A percentile compares a stretch with the other conserved stretches of the same genome.
phyloP scores from a whole-genome alignment of 371 early-diverging fungal species.

The Apophysomyces trapeziformis region DNA sequence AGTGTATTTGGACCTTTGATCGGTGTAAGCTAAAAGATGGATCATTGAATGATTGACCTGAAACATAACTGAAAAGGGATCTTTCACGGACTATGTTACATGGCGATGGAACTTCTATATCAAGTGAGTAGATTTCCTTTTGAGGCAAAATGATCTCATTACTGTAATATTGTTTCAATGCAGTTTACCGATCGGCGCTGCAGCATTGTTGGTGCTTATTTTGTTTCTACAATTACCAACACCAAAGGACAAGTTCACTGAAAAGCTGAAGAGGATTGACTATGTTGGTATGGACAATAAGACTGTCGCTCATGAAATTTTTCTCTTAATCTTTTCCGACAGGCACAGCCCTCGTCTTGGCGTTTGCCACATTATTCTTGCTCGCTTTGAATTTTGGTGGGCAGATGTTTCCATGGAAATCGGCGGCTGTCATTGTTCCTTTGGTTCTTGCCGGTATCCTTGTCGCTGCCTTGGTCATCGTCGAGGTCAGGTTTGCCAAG shows the following conservation, averaged over 20 bases:
- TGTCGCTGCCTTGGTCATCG: constrained; percentile 36
- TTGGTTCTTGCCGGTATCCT: constrained; percentile 55
- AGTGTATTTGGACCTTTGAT: constrained; percentile 53
- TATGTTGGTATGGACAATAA: constrained; percentile 27
- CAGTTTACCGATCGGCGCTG: constrained; percentile 53
- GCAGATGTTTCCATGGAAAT: constrained; percentile 62
- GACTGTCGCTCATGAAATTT: neutral
- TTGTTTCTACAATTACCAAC: constrained; percentile 35
- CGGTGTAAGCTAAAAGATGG: constrained; percentile 29
- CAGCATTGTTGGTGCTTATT: constrained; percentile 39
- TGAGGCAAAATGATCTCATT: neutral
- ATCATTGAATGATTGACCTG: too few relatives aligned
- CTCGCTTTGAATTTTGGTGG: constrained; percentile 57
- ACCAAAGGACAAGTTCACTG: constrained; percentile 33
- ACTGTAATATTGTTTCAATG: constrained; percentile 5
- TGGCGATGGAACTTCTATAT: constrained; percentile 58
- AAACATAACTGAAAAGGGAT: constrained; percentile 25
- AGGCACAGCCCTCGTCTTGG: constrained; percentile 46
- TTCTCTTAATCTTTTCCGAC: constrained; percentile 13
- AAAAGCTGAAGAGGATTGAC: constrained; percentile 48
- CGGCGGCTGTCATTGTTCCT: constrained; percentile 64
- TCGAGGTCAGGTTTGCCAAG: constrained; percentile 55
- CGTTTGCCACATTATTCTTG: constrained; percentile 45
- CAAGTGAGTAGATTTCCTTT: constrained; percentile 28
- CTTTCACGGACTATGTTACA: constrained; percentile 40